These are phyloP conservation scores for Anisodus acutangulus DNA, from an alignment of 257 asterid species.

Conservation along the genomic window DNA sequence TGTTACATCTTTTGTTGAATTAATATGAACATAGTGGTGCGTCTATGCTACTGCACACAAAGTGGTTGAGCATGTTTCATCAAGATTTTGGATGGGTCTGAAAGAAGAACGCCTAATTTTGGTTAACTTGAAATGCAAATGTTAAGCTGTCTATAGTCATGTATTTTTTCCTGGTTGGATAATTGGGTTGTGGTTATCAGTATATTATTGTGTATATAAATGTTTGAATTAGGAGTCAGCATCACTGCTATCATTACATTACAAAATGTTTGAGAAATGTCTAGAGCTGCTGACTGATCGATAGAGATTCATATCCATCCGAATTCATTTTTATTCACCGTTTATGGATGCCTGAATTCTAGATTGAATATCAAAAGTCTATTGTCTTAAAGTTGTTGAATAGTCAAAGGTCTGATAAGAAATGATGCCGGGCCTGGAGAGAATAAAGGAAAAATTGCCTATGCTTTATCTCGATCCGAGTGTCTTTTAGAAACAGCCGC, in stretches of 20 bases:
- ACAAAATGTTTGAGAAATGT: conserved; percentile 4
- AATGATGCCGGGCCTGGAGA: neutral
- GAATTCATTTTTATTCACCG: neutral
- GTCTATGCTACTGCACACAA: neutral
- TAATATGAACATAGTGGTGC: neutral
- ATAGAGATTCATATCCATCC: neutral
- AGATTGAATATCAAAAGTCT: neutral
- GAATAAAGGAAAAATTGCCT: neutral
- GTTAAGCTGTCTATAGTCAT: neutral
- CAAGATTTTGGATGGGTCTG: neutral
- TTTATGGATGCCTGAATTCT: neutral
- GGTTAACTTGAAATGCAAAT: neutral
- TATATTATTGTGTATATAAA: neutral
- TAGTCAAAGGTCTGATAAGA: neutral
- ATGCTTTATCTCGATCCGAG: too few species aligned
- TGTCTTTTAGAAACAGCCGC: too few species aligned
- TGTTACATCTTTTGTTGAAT: neutral
- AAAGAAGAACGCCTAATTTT: neutral
- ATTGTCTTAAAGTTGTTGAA: neutral
- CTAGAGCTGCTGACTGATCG: neutral
- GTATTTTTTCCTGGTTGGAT: neutral
- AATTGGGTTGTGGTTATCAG: neutral
- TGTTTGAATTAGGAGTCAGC: neutral
- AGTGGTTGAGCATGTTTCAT: neutral
- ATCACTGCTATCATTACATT: neutral